Evolutionary conservation across 2,329 filamentous ascomycete genomes (phyloP).

Genomic region (Dactylellina drechsleri): DNA sequence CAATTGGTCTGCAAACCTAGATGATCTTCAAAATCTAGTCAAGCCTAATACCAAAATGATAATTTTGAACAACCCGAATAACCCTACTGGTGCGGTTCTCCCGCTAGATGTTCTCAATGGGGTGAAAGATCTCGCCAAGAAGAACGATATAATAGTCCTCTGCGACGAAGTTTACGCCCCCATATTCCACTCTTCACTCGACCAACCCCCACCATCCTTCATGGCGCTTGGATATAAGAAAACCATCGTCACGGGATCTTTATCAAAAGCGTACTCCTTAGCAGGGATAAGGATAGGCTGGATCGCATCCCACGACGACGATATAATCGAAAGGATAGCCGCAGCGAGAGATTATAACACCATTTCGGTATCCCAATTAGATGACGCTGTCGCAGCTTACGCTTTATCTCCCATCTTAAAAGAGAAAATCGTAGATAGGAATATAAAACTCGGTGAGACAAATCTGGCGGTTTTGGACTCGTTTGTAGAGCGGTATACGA

Average conservation of each 20-base stretch:
- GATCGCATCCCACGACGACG: conserved; percentile 74
- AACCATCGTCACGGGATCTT: conserved; percentile 77
- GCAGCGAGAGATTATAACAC: conserved; percentile 81
- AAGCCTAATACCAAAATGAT: conserved; percentile 76
- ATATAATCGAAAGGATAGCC: conserved; percentile 73
- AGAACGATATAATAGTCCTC: conserved; percentile 73
- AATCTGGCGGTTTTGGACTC: conserved; percentile 74
- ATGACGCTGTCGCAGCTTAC: conserved; percentile 80
- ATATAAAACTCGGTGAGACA: conserved; percentile 73
- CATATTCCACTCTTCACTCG: conserved; percentile 74
- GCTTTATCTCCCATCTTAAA: conserved; percentile 75
- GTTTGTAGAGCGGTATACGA: conserved; percentile 73
- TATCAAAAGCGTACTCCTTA: conserved; percentile 86
- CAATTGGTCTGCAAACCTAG: conserved; percentile 73
- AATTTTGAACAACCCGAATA: conserved; percentile 80
- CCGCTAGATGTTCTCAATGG: conserved; percentile 69
- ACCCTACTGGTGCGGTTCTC: conserved; percentile 79
- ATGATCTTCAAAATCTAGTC: conserved; percentile 73
- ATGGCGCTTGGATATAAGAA: conserved; percentile 71
- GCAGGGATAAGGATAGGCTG: conserved; percentile 85
- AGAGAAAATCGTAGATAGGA: conserved; percentile 71
- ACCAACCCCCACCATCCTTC: conserved; percentile 58
- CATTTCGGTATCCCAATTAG: conserved; percentile 83
- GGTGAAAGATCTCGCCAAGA: conserved; percentile 72
- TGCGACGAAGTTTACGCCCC: conserved; percentile 86